A percentile compares a stretch with the other conserved stretches of the same genome.
Conservation (phyloP, 139 green algal genomes). For the Closterium sp. region DNA sequence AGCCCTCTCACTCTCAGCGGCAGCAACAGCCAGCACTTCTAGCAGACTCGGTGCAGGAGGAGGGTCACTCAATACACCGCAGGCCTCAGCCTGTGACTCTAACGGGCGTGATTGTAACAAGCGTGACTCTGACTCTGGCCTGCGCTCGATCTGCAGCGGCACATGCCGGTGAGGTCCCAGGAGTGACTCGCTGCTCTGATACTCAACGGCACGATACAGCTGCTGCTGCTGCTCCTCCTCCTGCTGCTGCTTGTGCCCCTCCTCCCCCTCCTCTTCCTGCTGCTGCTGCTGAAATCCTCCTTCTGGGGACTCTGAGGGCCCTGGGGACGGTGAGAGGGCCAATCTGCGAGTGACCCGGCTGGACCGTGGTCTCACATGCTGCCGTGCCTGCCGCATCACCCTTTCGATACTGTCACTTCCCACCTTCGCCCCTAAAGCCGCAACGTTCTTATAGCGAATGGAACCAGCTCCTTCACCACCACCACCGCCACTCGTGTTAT, state of each 20-base stretch:
- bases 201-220: too few species aligned
- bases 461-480: too few species aligned
- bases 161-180: too few species aligned
- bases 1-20: background rate
- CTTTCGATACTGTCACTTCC: background rate
- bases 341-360: background rate
- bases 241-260: background rate
- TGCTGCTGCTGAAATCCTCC: background rate
- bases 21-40: background rate
- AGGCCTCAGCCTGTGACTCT: background rate
- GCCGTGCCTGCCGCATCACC: background rate
- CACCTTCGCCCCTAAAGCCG: background rate
- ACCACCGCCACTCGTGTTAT: too few species aligned
- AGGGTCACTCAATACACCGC: background rate
- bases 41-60: background rate
- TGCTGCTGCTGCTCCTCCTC: background rate
- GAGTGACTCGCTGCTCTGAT: too few species aligned
- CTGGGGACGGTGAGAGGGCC: background rate
- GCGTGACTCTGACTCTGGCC: too few species aligned
- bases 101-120: background rate
- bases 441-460: too few species aligned
- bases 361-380: background rate
- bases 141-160: too few species aligned
- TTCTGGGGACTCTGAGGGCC: background rate
- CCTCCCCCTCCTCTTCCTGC: background rate